Base-by-base conservation (phyloP, 1,284 basidiomycete species). In the Kwoniella shivajii region DNA sequence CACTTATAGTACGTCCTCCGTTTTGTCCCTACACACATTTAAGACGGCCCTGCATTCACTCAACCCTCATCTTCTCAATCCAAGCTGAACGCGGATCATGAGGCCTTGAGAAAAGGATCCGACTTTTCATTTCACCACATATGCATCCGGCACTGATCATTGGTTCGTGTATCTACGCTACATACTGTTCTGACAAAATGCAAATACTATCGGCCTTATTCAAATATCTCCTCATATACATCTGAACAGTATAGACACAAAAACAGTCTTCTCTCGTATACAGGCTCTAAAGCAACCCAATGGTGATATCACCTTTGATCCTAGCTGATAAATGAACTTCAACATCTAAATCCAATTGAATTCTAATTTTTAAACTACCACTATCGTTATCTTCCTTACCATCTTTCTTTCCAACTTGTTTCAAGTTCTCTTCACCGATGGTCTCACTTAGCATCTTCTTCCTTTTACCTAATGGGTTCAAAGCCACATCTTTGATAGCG, bases 221-320 rank as follows among this genome's bases (percentile, higher is more conserved):
- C n/a, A n/a, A n/a, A n/a, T n/a, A n/a, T n/a, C n/a, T n/a, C n/a
- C n/a, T n/a, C n/a, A n/a, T n/a, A n/a, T n/a, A n/a, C n/a, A n/a
- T n/a, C n/a, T n/a, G n/a, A n/a, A n/a, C n/a, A n/a, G n/a, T 2
- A 24, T 1, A 43, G 41, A 24, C 20, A 10, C 22, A 13, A 41
- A 6, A 7, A 26, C 20, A 4, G 13, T 26, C 6, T 9, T 11
- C 10, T 4, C 27, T 11, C 7, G 16, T 11, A 27, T 43, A 5
- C 9, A 27, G 18, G 16, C 24, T 43, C 46, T 59, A 63, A n/a
- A 63, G 54, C 14, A 63, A 41, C 11, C 61, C 61, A 50, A 63
- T 63, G 20, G 61, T 63, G 38, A 63, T 59, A 33, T 63, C 61
- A 54, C 61, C 61, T 44, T 63, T 63, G 43, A 63, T 45, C 34